Base-by-base conservation (phyloP, 768 basidiomycete species). In the Xanthoconium stramineum region DNA sequence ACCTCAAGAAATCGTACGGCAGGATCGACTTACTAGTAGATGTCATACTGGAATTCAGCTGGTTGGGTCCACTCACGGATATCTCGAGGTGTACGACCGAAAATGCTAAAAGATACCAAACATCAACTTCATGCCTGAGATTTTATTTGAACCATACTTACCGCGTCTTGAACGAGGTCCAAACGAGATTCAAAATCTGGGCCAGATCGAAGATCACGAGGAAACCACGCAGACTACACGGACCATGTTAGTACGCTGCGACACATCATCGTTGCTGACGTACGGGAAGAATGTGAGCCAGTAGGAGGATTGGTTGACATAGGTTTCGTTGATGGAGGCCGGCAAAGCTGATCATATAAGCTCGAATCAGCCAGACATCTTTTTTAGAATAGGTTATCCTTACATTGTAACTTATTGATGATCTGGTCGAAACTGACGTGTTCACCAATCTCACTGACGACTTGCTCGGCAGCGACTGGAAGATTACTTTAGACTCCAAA, bases 241-340 rank as follows among this genome's bases (percentile, higher is more conserved):
- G 36, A 43, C 33, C 7, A 28, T 35, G 36, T 67, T 33, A 63
- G 56, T 15, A 49, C 35, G 39, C 13, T 39, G 45, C 33, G 0
- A 45, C 30, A 42, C 52, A 36, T 46, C 20, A 24, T 58, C 46
- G 39, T 10, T 17, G 29, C 42, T 20, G 17, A 76, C 88, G n/a
- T 69, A 93, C 87, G 94, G 93, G 78, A 95, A 92, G 77, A 86
- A 95, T 5, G 92, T 96, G 49, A 96, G 74, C 92, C 93, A 96
- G 72, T 89, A 97, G 20, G 89, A 91, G 9, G 88, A 79, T 67
- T 98, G 96, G 65, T 89, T 83, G 63, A 98, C 86, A 65, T 98
- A 99, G 0, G 95, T 94, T 48, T 76, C 74, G 66, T 97, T 91
- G 65, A 98, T 91, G 6, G 72, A 80, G 19, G 70, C 74, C 14